Percentiles rank a stretch among this genome's conserved stretches.
Conservation (phyloP, 139 green algal species). For the Micractinium conductrix region DNA sequence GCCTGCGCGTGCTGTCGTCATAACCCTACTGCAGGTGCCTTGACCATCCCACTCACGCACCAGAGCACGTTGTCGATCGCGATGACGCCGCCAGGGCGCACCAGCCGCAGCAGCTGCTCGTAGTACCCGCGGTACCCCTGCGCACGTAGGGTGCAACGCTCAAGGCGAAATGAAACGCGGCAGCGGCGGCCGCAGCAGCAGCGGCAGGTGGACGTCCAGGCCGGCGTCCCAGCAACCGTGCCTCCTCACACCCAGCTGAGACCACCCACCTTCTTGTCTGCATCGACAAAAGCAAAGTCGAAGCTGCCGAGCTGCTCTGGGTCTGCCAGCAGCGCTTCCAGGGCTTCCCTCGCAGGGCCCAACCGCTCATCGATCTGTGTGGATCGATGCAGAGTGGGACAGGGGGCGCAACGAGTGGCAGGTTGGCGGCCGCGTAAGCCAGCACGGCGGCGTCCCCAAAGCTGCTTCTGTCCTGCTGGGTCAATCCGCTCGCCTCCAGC, state of each 20-base stretch:
- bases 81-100: slow-evolving; percentile 89
- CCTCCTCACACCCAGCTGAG: background rate
- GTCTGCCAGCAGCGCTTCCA: slow-evolving; percentile 46
- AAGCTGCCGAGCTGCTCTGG: slow-evolving; percentile 51
- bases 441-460: too few species aligned
- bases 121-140: slow-evolving; percentile 83
- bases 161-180: too few species aligned
- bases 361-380: slow-evolving; percentile 41
- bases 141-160: background rate
- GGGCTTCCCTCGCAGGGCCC: slow-evolving; percentile 40
- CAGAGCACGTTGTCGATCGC: slow-evolving; percentile 94
- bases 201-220: too few species aligned
- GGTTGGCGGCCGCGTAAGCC: background rate
- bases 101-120: slow-evolving; percentile 82
- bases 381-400: background rate
- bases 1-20: too few species aligned
- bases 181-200: background rate
- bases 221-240: background rate
- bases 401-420: too few species aligned
- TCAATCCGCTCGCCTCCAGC: background rate
- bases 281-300: slow-evolving; percentile 94
- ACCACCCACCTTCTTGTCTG: slow-evolving; percentile 80
- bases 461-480: too few species aligned
- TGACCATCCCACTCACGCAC: too few species aligned
- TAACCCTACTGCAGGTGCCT: too few species aligned